phyloP scores from a whole-genome alignment of 1,139 yeast species.

The Pichia sp. region DNA sequence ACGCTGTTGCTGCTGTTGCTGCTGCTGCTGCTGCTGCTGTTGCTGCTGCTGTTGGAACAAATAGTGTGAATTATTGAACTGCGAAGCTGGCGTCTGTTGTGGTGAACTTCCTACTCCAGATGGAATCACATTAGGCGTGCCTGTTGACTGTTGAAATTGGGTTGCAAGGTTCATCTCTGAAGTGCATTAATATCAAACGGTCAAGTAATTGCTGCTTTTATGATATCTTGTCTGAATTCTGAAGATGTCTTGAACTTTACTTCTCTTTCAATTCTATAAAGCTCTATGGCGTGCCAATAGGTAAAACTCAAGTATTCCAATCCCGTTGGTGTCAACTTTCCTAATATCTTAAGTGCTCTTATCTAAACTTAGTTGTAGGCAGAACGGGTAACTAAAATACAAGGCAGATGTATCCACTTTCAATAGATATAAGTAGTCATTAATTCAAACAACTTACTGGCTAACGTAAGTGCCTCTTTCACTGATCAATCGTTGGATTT shows the following conservation, averaged over 20 bases:
- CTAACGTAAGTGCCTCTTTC: background rate
- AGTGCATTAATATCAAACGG: background rate
- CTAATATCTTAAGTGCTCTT: background rate
- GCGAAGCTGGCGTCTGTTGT: constrained; percentile 13
- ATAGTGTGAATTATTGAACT: constrained; percentile 17
- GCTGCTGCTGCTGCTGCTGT: constrained; percentile 8
- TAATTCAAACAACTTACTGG: background rate
- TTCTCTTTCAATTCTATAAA: background rate
- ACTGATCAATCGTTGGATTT: background rate
- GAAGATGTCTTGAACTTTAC: background rate
- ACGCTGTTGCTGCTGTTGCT: constrained; percentile 9
- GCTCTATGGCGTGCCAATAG: background rate
- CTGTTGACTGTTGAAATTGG: constrained; percentile 18
- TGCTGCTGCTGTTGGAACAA: constrained; percentile 18
- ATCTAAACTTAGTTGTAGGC: background rate
- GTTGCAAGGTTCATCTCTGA: constrained; percentile 16
- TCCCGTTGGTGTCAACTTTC: background rate
- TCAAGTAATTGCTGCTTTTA: background rate
- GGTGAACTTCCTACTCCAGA: constrained; percentile 11
- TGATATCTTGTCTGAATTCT: background rate
- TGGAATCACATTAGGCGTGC: constrained; percentile 8
- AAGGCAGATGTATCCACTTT: background rate
- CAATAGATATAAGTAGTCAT: background rate
- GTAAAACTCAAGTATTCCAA: background rate
- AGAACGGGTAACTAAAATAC: background rate